A percentile compares a stretch with the other conserved stretches of the same genome.
Conservation (phyloP, 2,329 filamentous ascomycete species). For the Ceratocystiopsis sp. region DNA sequence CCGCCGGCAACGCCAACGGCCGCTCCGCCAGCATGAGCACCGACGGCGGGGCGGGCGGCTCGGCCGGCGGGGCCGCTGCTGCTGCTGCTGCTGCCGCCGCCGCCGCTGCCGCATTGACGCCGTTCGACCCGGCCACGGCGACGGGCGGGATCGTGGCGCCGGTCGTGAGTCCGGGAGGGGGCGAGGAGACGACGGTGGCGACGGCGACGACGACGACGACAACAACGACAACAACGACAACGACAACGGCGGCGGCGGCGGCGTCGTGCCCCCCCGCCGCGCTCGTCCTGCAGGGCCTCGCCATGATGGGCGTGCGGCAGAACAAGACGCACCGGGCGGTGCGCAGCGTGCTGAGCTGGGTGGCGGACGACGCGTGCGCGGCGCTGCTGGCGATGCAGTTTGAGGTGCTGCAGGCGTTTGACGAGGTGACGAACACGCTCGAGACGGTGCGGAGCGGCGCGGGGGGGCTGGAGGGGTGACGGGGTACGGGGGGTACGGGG, state of each 20-base stretch:
- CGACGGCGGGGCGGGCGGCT: slow-evolving; percentile 1
- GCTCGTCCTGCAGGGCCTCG: slow-evolving; percentile 52
- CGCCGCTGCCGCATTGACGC: neutral
- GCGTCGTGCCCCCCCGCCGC: slow-evolving; percentile 34
- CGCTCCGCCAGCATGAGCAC: slow-evolving; percentile 2
- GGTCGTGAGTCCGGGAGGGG: slow-evolving; percentile 51
- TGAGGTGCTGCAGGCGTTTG: slow-evolving; percentile 59
- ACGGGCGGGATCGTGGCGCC: slow-evolving; percentile 68
- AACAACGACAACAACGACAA: too few relatives aligned
- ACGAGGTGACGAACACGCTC: slow-evolving; percentile 55
- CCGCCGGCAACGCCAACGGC: neutral
- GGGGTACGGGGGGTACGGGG: too few relatives aligned
- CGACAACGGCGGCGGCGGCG: neutral
- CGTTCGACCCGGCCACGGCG: slow-evolving; percentile 31
- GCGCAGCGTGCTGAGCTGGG: slow-evolving; percentile 63
- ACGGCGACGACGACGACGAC: too few relatives aligned
- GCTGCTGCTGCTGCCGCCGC: neutral
- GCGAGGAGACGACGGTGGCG: too few relatives aligned
- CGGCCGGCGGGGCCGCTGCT: neutral
- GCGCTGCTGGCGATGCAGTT: slow-evolving; percentile 67
- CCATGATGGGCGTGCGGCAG: slow-evolving; percentile 65
- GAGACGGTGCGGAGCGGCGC: slow-evolving; percentile 16
- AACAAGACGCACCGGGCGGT: slow-evolving; percentile 62
- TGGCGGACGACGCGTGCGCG: slow-evolving; percentile 56
- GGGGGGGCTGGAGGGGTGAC: too few relatives aligned